phyloP scores from a whole-genome alignment of 2,329 filamentous ascomycete species.

The Leptographium radiaticola region DNA sequence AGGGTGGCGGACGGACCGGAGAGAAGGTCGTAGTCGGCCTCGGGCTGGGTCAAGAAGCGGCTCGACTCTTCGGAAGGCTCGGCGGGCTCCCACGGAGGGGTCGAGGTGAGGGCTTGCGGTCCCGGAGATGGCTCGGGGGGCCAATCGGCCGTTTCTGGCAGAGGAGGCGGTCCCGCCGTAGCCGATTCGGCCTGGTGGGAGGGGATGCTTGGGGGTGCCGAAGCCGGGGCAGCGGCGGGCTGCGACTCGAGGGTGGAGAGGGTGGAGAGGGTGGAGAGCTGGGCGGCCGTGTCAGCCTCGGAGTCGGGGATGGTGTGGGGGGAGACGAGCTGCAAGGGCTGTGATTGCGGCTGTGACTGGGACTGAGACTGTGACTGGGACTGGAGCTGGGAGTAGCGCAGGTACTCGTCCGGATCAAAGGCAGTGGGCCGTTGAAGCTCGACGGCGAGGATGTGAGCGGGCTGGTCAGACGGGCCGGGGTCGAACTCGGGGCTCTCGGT shows the following conservation, averaged over 20 bases:
- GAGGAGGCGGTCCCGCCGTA: too few species aligned
- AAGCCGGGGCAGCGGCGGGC: background rate
- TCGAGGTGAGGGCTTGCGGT: background rate
- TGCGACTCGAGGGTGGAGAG: background rate
- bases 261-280: background rate
- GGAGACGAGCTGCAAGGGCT: background rate
- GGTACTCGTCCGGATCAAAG: constrained; percentile 3
- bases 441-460: background rate
- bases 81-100: background rate
- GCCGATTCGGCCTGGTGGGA: background rate
- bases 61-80: background rate
- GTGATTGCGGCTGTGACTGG: background rate
- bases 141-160: background rate
- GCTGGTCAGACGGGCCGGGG: background rate
- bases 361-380: constrained; percentile 3
- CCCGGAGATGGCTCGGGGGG: background rate
- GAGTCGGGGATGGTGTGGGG: constrained; percentile 9
- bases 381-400: background rate
- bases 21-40: constrained; percentile 5
- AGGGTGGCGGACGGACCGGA: background rate
- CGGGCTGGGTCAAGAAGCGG: constrained; percentile 8
- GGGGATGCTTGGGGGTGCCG: background rate
- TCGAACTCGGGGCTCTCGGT: background rate
- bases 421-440: constrained; percentile 1
- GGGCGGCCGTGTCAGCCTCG: background rate